Evolutionary conservation across 257 asterid species (phyloP).

Genomic region (Jacaranda copaia): DNA sequence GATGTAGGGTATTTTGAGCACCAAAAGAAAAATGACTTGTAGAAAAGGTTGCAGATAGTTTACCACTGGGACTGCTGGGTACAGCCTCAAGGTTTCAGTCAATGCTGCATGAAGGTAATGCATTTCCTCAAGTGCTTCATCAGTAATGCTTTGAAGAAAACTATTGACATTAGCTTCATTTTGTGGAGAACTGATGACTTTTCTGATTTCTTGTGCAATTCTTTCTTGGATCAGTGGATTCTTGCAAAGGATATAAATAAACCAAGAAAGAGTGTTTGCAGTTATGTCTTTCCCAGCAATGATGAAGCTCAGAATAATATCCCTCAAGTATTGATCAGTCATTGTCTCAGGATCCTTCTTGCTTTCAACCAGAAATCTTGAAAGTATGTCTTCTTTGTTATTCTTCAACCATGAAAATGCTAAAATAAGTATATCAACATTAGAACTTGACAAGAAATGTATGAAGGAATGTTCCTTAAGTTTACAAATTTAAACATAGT

Average conservation of each 20-base stretch:
- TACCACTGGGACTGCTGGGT: conserved; percentile 85
- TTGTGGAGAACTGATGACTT: conserved; percentile 23
- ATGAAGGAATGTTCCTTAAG: too few species aligned
- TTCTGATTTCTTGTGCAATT: conserved; percentile 48
- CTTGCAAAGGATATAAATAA: conserved; percentile 68
- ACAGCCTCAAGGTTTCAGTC: conserved; percentile 76
- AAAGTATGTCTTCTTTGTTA: conserved; percentile 74
- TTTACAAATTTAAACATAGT: too few species aligned
- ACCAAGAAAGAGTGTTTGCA: conserved; percentile 83
- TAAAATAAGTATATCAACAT: background rate
- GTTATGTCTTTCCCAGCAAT: conserved; percentile 81
- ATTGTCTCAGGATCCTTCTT: conserved; percentile 63
- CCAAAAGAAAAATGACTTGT: background rate
- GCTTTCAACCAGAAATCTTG: conserved; percentile 72
- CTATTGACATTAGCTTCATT: conserved; percentile 38
- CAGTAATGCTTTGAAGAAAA: conserved; percentile 53
- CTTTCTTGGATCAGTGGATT: conserved; percentile 65
- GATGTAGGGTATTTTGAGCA: too few species aligned
- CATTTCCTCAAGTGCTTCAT: conserved; percentile 71
- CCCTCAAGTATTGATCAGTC: conserved; percentile 67
- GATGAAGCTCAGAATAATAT: conserved; percentile 70
- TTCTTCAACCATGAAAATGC: conserved; percentile 46
- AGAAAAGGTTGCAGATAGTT: background rate
- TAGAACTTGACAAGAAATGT: too few species aligned
- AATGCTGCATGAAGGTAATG: conserved; percentile 77